These are phyloP conservation scores for Paraleonurus japonicus DNA, from an alignment of 257 asterid species.

Conservation along the genomic window DNA sequence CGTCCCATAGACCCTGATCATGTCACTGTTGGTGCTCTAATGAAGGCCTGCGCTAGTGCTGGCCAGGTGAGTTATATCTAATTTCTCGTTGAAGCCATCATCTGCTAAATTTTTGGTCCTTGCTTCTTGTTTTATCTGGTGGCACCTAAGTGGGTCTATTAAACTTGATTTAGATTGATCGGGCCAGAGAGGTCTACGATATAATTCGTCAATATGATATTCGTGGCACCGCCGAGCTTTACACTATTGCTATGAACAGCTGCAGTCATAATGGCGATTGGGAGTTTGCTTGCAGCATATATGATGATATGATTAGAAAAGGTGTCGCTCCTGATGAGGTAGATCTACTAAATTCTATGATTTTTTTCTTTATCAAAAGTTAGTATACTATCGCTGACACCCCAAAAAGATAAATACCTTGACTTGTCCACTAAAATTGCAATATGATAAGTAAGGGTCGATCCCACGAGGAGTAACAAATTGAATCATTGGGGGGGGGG, in stretches of 20 bases:
- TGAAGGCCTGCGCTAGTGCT: constrained; percentile 87
- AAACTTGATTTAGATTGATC: constrained; percentile 57
- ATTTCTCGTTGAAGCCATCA: constrained; percentile 19
- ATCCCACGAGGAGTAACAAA: no score
- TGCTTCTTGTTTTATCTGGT: constrained; percentile 13
- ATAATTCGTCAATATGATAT: constrained; percentile 75
- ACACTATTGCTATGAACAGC: constrained; percentile 94
- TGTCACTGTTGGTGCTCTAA: constrained; percentile 88
- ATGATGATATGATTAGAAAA: constrained; percentile 78
- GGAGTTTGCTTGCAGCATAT: constrained; percentile 85
- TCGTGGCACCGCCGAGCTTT: constrained; percentile 90
- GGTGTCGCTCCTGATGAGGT: constrained; percentile 97
- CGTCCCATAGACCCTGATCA: constrained; percentile 96
- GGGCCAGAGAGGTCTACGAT: constrained; percentile 81
- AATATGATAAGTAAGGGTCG: no score
- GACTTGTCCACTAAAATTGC: no score
- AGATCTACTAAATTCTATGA: constrained; percentile 19
- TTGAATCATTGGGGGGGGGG: no score
- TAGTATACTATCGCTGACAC: no score
- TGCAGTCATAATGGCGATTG: constrained; percentile 91
- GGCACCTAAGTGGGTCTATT: constrained; percentile 16
- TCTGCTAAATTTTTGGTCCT: constrained; percentile 20
- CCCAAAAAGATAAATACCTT: no score
- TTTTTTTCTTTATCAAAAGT: no score
- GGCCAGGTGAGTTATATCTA: constrained; percentile 63